A percentile compares a stretch with the other conserved stretches of the same genome.
Conservation (phyloP, 1,284 basidiomycete species). For the Dichomitus squalens region DNA sequence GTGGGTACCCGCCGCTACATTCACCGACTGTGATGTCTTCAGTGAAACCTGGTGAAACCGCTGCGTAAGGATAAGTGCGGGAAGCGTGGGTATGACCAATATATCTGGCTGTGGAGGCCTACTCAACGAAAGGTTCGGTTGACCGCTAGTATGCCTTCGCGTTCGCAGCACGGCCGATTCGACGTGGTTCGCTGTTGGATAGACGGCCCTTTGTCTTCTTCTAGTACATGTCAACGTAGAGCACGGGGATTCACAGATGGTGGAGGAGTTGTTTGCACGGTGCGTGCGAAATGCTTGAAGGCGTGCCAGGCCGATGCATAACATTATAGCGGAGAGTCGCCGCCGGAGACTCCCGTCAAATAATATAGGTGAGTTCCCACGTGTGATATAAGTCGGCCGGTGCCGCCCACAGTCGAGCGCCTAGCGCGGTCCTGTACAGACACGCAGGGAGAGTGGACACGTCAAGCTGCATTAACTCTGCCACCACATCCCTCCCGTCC, state of each 20-base stretch:
- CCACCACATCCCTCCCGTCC: constrained; percentile 3
- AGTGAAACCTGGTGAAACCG: too few relatives aligned
- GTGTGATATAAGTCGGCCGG: constrained; percentile 11
- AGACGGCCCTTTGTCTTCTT: neutral
- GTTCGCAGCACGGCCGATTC: neutral
- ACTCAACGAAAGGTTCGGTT: neutral
- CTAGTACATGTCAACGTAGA: neutral
- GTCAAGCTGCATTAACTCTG: constrained; percentile 15
- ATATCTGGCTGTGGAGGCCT: too few relatives aligned
- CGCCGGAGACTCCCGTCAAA: constrained; percentile 21
- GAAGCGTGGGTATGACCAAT: too few relatives aligned
- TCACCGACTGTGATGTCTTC: too few relatives aligned
- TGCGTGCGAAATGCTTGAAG: neutral
- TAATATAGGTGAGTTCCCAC: constrained; percentile 16
- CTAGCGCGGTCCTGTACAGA: neutral
- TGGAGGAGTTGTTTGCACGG: neutral
- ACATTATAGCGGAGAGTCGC: too few relatives aligned
- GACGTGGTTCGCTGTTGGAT: neutral
- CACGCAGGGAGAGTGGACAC: constrained; percentile 17
- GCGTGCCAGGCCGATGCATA: neutral
- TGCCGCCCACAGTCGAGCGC: neutral
- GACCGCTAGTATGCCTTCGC: neutral
- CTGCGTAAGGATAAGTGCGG: too few relatives aligned
- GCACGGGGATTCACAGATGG: neutral
- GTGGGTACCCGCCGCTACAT: too few relatives aligned